Base-by-base conservation (phyloP, 2,329 filamentous ascomycete genomes). In the Aspergillus ustus region DNA sequence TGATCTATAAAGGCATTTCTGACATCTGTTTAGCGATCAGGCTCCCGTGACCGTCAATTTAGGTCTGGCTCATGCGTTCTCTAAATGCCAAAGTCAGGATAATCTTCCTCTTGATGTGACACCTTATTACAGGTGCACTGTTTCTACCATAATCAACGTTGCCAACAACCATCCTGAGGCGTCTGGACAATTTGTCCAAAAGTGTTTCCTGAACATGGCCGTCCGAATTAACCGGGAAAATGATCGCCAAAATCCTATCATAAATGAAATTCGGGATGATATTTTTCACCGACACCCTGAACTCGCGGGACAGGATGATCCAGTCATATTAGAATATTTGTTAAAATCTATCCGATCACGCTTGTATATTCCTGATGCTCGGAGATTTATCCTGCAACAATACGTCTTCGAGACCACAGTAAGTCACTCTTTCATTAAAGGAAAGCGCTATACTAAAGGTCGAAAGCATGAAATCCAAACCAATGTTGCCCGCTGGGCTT, bases 21-120 rank as follows among this genome's bases (percentile, higher is more conserved):
- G 34, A 51, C 49, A 51, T 51, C 28, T 51, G 25, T 51, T n/a
- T 19, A 51, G 49, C 34, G 25, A 51, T 51, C 49, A 51, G 49
- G 25, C 20, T 51, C 49, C 49, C 34, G 25, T 51, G 46, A 34
- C 49, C 22, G 49, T 51, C 9, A 51, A 25, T 34, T 25, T 29
- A 25, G 49, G 25, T 51, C 49, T 51, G 49, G 22, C 25, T 20
- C 25, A 51, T 51, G 25, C 25, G 11, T 51, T 51, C 49, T 34
- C 20, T 25, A 25, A 51, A 51, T 51, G 13, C 25, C 20, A 51
- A 51, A 20, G 25, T 13, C 49, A 51, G 49, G 49, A 13, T 7
- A n/a, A 51, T 34, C 13, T 51, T 51, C 25, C 49, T 51, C 34
- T 51, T n/a, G 25, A 51, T 51, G 25, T 51, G 25, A 15, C 11